These are phyloP conservation scores for Kodamaea fukazawae DNA, from an alignment of 805 yeast genomes.

Conservation along the genomic window DNA sequence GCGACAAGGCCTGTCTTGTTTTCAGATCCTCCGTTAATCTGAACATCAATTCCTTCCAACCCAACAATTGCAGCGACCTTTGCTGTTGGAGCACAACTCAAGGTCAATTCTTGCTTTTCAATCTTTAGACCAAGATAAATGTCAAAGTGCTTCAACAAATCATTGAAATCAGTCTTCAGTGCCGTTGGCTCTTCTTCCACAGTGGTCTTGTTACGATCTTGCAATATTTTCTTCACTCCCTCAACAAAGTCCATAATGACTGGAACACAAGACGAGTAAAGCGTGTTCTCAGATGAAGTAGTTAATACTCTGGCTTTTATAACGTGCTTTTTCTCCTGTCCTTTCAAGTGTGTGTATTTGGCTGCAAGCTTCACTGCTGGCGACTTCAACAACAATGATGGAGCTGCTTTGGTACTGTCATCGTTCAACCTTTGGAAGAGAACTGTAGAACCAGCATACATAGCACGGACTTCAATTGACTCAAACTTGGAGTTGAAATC, in stretches of 20 bases:
- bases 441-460: constrained; percentile 70
- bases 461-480: constrained; percentile 50
- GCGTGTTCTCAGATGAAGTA: constrained; percentile 66
- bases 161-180: constrained; percentile 29
- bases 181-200: neutral
- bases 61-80: constrained; percentile 85
- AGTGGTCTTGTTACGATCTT: constrained; percentile 12
- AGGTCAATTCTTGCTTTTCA: constrained; percentile 68
- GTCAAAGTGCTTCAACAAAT: constrained; percentile 53
- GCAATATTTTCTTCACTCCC: constrained; percentile 48
- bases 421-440: constrained; percentile 45
- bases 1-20: constrained; percentile 40
- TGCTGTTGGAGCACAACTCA: constrained; percentile 93
- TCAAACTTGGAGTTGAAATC: constrained; percentile 21
- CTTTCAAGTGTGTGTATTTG: constrained; percentile 46
- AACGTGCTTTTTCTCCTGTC: constrained; percentile 39
- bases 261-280: constrained; percentile 78
- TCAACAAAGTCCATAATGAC: constrained; percentile 59
- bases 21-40: constrained; percentile 47
- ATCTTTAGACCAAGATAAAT: constrained; percentile 61
- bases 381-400: constrained; percentile 60
- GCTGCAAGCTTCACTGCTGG: constrained; percentile 68
- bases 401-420: constrained; percentile 35
- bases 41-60: constrained; percentile 62
- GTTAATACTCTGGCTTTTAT: constrained; percentile 55